These are phyloP conservation scores for Mycena vitilis DNA, from an alignment of 768 basidiomycete species.

Conservation along the genomic window DNA sequence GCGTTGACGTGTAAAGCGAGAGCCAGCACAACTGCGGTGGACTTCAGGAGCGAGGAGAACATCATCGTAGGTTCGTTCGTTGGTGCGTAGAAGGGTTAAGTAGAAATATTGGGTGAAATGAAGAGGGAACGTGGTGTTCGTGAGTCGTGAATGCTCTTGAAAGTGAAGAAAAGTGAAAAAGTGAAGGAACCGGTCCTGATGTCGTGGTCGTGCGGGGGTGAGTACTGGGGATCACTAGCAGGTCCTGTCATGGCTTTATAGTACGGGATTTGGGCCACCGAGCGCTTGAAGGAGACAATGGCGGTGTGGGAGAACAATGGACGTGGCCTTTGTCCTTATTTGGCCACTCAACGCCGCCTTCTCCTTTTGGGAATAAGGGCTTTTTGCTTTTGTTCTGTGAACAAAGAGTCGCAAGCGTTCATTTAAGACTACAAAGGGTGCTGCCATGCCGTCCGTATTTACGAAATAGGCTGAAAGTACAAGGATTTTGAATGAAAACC, in stretches of 20 bases:
- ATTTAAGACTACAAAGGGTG: slow-evolving; percentile 1
- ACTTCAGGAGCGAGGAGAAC: slow-evolving; percentile 21
- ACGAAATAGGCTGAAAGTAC: no score
- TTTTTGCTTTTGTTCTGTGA: slow-evolving; percentile 11
- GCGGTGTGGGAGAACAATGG: neutral
- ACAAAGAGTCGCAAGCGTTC: slow-evolving; percentile 9
- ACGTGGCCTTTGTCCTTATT: slow-evolving; percentile 8
- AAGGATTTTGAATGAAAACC: no score
- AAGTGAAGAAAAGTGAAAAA: neutral
- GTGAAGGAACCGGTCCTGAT: slow-evolving; percentile 33
- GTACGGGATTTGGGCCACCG: neutral
- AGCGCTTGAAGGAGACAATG: slow-evolving; percentile 19
- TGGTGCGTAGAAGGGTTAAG: neutral
- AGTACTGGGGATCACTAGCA: neutral
- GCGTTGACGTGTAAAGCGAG: slow-evolving; percentile 18
- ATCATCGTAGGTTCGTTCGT: slow-evolving; percentile 12
- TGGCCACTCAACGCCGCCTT: slow-evolving; percentile 4
- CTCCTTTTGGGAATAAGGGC: slow-evolving; percentile 16
- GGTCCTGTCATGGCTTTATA: slow-evolving; percentile 22
- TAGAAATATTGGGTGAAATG: neutral
- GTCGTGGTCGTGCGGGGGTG: neutral
- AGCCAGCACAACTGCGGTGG: slow-evolving; percentile 9
- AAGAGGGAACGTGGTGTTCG: slow-evolving; percentile 29
- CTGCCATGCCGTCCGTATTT: neutral
- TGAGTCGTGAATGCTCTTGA: slow-evolving; percentile 27